These are phyloP conservation scores for Helichrysum umbraculigerum DNA, from an alignment of 129 eudicot species.

Conservation along the genomic window DNA sequence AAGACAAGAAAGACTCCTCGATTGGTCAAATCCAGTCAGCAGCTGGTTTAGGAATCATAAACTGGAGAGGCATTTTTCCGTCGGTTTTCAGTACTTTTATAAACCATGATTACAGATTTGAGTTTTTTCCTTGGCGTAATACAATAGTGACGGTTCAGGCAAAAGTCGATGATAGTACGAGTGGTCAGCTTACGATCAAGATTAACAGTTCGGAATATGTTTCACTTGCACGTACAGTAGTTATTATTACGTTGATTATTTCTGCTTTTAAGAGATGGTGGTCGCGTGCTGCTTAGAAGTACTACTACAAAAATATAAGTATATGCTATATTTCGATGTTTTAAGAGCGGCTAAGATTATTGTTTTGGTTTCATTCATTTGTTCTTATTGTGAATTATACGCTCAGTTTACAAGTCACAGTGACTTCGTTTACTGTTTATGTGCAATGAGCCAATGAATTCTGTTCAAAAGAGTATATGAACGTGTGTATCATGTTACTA, in stretches of 20 bases:
- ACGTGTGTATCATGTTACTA: too few relatives aligned
- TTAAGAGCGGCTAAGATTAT: slow-evolving; percentile 18
- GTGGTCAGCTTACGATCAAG: slow-evolving; percentile 78
- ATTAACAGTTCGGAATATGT: slow-evolving; percentile 91
- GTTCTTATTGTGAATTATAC: slow-evolving; percentile 24
- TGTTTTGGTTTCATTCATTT: slow-evolving; percentile 6
- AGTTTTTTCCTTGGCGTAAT: slow-evolving; percentile 65
- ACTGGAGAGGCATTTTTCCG: slow-evolving; percentile 78
- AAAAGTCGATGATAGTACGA: slow-evolving; percentile 63
- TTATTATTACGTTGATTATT: slow-evolving; percentile 50
- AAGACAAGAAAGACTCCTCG: slow-evolving; percentile 91
- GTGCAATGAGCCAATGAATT: too few relatives aligned
- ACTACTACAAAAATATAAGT: slow-evolving; percentile 52
- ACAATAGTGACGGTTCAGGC: slow-evolving; percentile 81
- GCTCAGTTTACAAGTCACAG: slow-evolving; percentile 15
- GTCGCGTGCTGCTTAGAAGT: slow-evolving; percentile 45
- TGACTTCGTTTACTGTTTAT: background rate
- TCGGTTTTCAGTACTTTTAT: slow-evolving; percentile 46
- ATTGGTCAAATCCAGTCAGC: slow-evolving; percentile 83
- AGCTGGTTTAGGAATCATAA: slow-evolving; percentile 50
- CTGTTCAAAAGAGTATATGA: too few relatives aligned
- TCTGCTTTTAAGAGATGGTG: slow-evolving; percentile 64
- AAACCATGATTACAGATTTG: slow-evolving; percentile 17
- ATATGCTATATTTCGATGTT: background rate
- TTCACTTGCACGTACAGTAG: slow-evolving; percentile 66